A percentile compares a stretch with the other conserved stretches of the same genome.
phyloP scores from a whole-genome alignment of 768 basidiomycete species.

The Phallus indusiatus region DNA sequence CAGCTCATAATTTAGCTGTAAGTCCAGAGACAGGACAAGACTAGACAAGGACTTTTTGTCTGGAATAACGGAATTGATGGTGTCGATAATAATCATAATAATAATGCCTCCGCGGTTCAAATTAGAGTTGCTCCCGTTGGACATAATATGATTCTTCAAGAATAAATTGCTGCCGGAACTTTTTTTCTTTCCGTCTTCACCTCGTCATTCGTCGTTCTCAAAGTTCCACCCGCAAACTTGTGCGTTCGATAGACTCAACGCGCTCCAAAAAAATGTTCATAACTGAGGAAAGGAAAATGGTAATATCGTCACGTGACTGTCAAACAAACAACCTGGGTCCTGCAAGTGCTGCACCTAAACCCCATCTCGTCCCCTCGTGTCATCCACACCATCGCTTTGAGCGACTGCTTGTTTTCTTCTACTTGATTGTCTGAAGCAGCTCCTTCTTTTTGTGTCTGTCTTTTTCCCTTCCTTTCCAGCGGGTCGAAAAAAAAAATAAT shows the following conservation, averaged over 20 bases:
- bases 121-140: slow-evolving; percentile 1
- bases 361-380: slow-evolving; percentile 7
- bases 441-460: neutral
- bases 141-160: neutral
- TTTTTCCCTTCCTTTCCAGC: neutral
- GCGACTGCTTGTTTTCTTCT: neutral
- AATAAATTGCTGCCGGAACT: neutral
- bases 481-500: neutral
- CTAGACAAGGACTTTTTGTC: too few relatives aligned
- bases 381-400: neutral
- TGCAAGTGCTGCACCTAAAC: neutral
- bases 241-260: neutral
- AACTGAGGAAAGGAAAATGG: neutral
- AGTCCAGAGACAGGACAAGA: too few relatives aligned
- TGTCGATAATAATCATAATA: neutral
- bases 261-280: neutral
- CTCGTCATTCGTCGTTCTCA: neutral
- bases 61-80: too few relatives aligned
- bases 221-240: neutral
- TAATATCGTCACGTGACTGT: slow-evolving; percentile 1
- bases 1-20: too few relatives aligned
- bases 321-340: neutral
- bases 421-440: neutral
- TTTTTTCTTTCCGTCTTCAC: neutral
- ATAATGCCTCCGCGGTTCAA: slow-evolving; percentile 6